These are phyloP conservation scores for Penicillium paradoxum DNA, from an alignment of 495 filamentous ascomycete genomes.

Conservation along the genomic window DNA sequence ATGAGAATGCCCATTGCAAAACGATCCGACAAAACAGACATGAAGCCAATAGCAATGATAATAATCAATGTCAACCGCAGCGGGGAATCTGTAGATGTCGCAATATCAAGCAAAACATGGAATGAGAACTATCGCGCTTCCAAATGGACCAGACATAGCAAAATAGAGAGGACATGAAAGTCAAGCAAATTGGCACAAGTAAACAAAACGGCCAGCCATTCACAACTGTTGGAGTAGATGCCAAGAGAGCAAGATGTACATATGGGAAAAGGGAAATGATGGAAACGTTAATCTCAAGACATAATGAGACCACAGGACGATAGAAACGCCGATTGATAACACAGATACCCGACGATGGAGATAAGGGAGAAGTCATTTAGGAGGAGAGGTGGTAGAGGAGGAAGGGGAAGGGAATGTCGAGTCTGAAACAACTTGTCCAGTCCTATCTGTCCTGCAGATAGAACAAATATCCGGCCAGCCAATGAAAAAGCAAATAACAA, in stretches of 20 bases:
- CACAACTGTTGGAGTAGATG: slow-evolving; percentile 1
- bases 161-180: not conserved
- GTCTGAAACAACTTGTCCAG: slow-evolving; percentile 10
- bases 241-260: not conserved
- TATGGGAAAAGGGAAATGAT: slow-evolving; percentile 5
- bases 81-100: slow-evolving; percentile 21
- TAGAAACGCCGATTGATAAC: slow-evolving; percentile 1
- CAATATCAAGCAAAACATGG: slow-evolving; percentile 13
- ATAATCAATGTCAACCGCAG: slow-evolving; percentile 12
- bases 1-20: not conserved
- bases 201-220: slow-evolving; percentile 1
- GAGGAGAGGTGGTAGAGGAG: not conserved
- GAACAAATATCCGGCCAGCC: slow-evolving; percentile 19
- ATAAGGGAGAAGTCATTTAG: not conserved
- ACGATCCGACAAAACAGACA: not conserved
- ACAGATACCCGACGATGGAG: not conserved
- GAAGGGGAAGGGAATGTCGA: slow-evolving; percentile 1
- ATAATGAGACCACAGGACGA: slow-evolving; percentile 6
- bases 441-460: slow-evolving; percentile 5
- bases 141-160: slow-evolving; percentile 2
- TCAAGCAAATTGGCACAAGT: not conserved
- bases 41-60: slow-evolving; percentile 12
- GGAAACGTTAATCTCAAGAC: slow-evolving; percentile 5
- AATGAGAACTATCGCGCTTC: slow-evolving; percentile 7
- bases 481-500: slow-evolving; percentile 4